Base-by-base conservation (phyloP, 202 grass and related monocot species). In the Hordeum pubiflorum region DNA sequence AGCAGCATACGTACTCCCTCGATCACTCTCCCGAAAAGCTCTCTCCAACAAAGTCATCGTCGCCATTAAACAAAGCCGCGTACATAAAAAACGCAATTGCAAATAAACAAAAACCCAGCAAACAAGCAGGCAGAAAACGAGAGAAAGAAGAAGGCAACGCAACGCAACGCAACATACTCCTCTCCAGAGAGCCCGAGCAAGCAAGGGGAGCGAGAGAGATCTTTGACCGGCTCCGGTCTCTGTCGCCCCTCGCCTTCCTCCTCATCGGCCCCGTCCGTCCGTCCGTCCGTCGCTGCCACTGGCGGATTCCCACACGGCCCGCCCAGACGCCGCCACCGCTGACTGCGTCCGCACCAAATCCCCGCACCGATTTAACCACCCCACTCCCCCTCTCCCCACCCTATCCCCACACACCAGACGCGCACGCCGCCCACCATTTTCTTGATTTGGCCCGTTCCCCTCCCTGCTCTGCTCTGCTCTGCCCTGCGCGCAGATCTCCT, bases 291-390 rank as follows among this genome's bases (percentile, higher is more conserved):
- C 58, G 73, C 75, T 58, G 7, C 62, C 83, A 67, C 61, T 81
- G 83, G 86, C 80, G 83, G 65, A 82, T 84, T 86, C 86, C 77
- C 72, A 92, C 86, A 58, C 32, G 23, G 63, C 60, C 64, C 39
- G 31, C 34, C 33, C 39, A 26, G 65, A 78, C 72, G 85, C 75
- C 88, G 75, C 80, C 88, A 86, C 69, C n/a, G 62, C 79, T 86
- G 84, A 89, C 78, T 33, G 39, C 82, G 52, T 87, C 82, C 72
- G 48, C 81, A 87, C 67, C 82, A 38, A 85, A 91, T 69, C 61
- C 67, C 37, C 60, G 29, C 12, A 26, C 17, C 68, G 21, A 87
- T 91, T 84, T 87, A 87, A 91, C 74, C 18, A 74, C 81, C 65
- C 72, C 59, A 39, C 79, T 69, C 58, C 57, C 24, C 12, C 54